Conservation (phyloP, 2,329 filamentous ascomycete species). For the Salinomyces thailandicus region DNA sequence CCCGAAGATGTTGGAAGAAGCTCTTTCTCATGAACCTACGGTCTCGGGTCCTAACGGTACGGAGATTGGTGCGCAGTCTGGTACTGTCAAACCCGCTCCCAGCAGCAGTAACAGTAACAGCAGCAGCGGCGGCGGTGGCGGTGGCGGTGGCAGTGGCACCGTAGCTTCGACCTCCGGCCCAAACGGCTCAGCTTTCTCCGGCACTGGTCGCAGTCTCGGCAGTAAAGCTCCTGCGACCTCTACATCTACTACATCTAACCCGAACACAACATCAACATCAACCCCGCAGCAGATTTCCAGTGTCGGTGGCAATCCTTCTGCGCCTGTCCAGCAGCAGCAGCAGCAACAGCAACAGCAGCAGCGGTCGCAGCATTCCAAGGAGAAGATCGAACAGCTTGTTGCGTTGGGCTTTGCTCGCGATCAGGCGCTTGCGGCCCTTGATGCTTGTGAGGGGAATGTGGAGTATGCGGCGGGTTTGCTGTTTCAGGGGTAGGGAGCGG, state of each 20-base stretch:
- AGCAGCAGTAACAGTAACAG: too few relatives aligned
- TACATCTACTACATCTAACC: slow-evolving; percentile 1
- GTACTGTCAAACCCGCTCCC: slow-evolving; percentile 55
- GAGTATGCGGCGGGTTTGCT: slow-evolving; percentile 79
- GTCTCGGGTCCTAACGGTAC: slow-evolving; percentile 81
- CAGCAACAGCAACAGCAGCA: slow-evolving; percentile 8
- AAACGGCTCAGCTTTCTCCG: slow-evolving; percentile 19
- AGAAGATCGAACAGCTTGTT: slow-evolving; percentile 64
- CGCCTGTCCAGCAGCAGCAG: slow-evolving; percentile 9
- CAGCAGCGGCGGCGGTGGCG: slow-evolving; percentile 3
- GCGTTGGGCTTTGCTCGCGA: slow-evolving; percentile 67
- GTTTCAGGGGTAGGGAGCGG: slow-evolving; percentile 34
- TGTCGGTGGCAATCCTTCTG: too few relatives aligned
- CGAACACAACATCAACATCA: background rate
- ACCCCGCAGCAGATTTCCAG: too few relatives aligned
- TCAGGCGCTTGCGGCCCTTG: slow-evolving; percentile 68
- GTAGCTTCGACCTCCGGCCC: too few relatives aligned
- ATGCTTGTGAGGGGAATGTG: slow-evolving; percentile 74
- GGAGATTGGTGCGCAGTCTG: slow-evolving; percentile 72
- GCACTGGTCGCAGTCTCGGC: too few relatives aligned
- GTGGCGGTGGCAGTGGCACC: too few relatives aligned
- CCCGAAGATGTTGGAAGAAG: slow-evolving; percentile 67
- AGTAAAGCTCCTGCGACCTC: slow-evolving; percentile 9
- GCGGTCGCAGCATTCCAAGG: slow-evolving; percentile 39
- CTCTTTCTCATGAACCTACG: slow-evolving; percentile 66